Evolutionary conservation across 371 early-diverging fungal species (phyloP).

Genomic region (Neoconidiobolus thromboides): DNA sequence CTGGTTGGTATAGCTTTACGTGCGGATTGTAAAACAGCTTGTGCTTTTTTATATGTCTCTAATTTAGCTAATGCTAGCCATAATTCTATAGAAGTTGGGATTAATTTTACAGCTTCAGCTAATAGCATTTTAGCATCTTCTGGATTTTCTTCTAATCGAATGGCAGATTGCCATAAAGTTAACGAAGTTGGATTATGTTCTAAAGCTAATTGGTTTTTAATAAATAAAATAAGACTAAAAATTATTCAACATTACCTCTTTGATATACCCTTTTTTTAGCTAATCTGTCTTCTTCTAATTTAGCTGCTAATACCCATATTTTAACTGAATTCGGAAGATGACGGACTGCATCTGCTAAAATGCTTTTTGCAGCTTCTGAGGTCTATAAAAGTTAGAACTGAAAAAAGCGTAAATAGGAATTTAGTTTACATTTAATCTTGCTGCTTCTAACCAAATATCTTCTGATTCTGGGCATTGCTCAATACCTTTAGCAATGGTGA

Average conservation of each 20-base stretch:
- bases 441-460: slow-evolving; percentile 93
- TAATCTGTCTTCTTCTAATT: slow-evolving; percentile 56
- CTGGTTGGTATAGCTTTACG: slow-evolving; percentile 68
- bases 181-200: slow-evolving; percentile 87
- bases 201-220: slow-evolving; percentile 27
- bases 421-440: slow-evolving; percentile 33
- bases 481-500: slow-evolving; percentile 76
- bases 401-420: no score
- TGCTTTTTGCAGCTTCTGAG: slow-evolving; percentile 63
- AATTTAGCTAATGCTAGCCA: slow-evolving; percentile 89
- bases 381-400: slow-evolving; percentile 14
- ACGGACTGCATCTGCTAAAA: slow-evolving; percentile 77
- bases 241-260: slow-evolving; percentile 13
- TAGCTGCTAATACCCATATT: slow-evolving; percentile 82
- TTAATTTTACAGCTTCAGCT: slow-evolving; percentile 79
- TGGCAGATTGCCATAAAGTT: slow-evolving; percentile 79
- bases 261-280: slow-evolving; percentile 71
- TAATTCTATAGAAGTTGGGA: slow-evolving; percentile 75
- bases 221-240: not conserved
- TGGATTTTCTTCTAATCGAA: slow-evolving; percentile 78
- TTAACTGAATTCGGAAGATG: slow-evolving; percentile 78
- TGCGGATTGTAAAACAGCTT: slow-evolving; percentile 73
- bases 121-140: slow-evolving; percentile 79
- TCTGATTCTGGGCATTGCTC: slow-evolving; percentile 84
- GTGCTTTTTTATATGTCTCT: slow-evolving; percentile 79